phyloP scores from a whole-genome alignment of 73 alveolate genomes.

The Chromera velia region DNA sequence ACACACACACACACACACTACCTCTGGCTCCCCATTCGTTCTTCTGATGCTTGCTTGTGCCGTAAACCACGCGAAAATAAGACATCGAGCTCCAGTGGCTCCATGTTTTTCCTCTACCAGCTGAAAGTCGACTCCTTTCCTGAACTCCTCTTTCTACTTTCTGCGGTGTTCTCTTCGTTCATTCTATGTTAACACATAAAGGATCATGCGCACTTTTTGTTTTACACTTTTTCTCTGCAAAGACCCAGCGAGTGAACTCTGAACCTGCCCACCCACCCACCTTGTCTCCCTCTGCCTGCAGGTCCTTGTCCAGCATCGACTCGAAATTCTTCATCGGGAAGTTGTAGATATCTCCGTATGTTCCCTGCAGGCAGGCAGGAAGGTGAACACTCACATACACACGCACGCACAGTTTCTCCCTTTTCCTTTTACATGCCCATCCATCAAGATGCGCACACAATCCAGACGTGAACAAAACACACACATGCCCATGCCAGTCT shows the following conservation, averaged over 20 bases:
- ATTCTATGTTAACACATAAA: too few relatives aligned
- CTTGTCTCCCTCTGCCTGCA: not conserved
- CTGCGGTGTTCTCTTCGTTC: too few relatives aligned
- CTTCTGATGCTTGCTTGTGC: not conserved
- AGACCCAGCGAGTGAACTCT: too few relatives aligned
- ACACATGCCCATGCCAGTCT: too few relatives aligned
- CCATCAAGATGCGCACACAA: too few relatives aligned
- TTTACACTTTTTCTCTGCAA: too few relatives aligned
- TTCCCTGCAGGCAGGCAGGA: slow-evolving; percentile 45
- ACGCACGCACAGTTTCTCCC: not conserved
- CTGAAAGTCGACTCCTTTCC: not conserved
- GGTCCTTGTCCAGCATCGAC: not conserved
- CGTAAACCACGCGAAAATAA: too few relatives aligned
- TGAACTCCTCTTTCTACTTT: not conserved
- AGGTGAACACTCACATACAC: not conserved
- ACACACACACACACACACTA: too few relatives aligned
- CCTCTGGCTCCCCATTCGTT: not conserved
- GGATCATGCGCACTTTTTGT: too few relatives aligned
- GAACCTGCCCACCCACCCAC: too few relatives aligned
- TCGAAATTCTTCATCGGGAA: slow-evolving; percentile 18
- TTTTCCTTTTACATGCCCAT: not conserved
- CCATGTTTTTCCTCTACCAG: not conserved
- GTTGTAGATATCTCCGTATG: slow-evolving; percentile 84
- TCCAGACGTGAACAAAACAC: too few relatives aligned
- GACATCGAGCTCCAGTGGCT: too few relatives aligned